Percentiles rank a stretch among this genome's conserved stretches.
Evolutionary conservation across 441 rosid genomes (phyloP).

Genomic region (Erodium moschatum): DNA sequence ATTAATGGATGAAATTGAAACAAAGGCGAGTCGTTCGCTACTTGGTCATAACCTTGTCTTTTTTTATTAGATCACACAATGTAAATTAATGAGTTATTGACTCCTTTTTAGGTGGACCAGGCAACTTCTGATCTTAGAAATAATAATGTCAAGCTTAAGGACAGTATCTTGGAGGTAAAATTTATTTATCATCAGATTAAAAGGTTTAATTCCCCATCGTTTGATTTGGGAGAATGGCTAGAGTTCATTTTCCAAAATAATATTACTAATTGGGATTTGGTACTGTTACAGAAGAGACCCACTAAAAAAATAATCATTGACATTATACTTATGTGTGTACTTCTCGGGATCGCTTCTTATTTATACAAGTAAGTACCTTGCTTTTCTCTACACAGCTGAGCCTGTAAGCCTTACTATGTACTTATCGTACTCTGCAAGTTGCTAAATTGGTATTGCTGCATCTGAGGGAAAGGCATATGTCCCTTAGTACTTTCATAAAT

Average conservation of each 20-base stretch:
- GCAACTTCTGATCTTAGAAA: slow-evolving; percentile 45
- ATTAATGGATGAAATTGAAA: slow-evolving; percentile 53
- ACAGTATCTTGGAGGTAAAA: slow-evolving; percentile 46
- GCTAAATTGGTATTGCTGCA: not conserved
- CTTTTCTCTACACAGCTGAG: not conserved
- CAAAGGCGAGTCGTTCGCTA: slow-evolving; percentile 35
- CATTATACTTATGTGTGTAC: slow-evolving; percentile 43
- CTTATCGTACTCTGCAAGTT: not conserved
- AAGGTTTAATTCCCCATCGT: not conserved
- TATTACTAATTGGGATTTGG: slow-evolving; percentile 3
- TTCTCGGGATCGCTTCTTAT: slow-evolving; percentile 52
- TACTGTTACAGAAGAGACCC: slow-evolving; percentile 35
- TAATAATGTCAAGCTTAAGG: slow-evolving; percentile 52
- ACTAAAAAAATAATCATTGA: slow-evolving; percentile 58
- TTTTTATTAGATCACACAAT: slow-evolving; percentile 6
- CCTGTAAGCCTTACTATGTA: not conserved
- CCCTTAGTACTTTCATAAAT: not conserved
- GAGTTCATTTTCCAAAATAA: not conserved
- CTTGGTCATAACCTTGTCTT: not conserved
- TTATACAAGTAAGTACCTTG: slow-evolving; percentile 43
- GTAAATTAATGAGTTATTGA: slow-evolving; percentile 4
- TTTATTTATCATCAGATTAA: not conserved
- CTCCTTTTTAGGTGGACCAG: slow-evolving; percentile 43
- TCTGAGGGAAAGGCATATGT: not conserved
- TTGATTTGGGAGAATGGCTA: not conserved